Evolutionary conservation across 2,329 filamentous ascomycete species (phyloP).

Genomic region (Phialophora tarda): DNA sequence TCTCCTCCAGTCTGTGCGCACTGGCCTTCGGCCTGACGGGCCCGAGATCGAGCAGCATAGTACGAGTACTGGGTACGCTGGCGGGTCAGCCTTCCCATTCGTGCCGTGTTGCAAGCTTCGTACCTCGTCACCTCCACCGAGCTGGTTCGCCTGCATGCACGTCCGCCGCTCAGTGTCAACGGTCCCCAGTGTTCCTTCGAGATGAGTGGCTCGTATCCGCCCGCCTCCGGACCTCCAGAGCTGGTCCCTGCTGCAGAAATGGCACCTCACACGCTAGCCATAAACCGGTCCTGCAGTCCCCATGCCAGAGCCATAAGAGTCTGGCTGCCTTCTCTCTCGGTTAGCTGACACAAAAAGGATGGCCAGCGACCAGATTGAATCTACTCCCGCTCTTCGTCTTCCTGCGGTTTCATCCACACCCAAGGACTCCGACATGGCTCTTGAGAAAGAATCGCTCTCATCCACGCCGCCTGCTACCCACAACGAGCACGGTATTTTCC

Average conservation of each 20-base stretch:
- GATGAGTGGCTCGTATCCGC: slow-evolving; percentile 27
- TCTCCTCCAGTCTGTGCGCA: background rate
- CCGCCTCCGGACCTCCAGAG: slow-evolving; percentile 22
- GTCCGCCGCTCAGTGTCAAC: slow-evolving; percentile 13
- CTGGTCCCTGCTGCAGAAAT: slow-evolving; percentile 16
- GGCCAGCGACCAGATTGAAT: slow-evolving; percentile 17
- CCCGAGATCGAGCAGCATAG: slow-evolving; percentile 21
- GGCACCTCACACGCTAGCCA: slow-evolving; percentile 2
- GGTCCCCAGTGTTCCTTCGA: slow-evolving; percentile 1
- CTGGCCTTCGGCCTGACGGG: slow-evolving; percentile 15
- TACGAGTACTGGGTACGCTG: background rate
- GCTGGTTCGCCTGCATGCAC: slow-evolving; percentile 27
- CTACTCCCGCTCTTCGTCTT: background rate
- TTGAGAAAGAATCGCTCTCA: slow-evolving; percentile 31
- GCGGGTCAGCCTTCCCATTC: slow-evolving; percentile 15
- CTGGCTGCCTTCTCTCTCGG: slow-evolving; percentile 9
- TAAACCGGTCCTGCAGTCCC: slow-evolving; percentile 5
- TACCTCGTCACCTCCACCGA: slow-evolving; percentile 16
- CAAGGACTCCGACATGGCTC: slow-evolving; percentile 30
- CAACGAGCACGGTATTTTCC: slow-evolving; percentile 25
- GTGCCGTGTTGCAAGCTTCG: slow-evolving; percentile 22
- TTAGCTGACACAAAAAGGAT: slow-evolving; percentile 21
- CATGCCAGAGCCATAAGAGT: slow-evolving; percentile 24
- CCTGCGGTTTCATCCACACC: slow-evolving; percentile 1
- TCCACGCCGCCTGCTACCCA: slow-evolving; percentile 33